Evolutionary conservation across 2,329 filamentous ascomycete genomes (phyloP), one percentile per base, ranked within the genome.

Genomic region (Pseudocercospora musae): DNA sequence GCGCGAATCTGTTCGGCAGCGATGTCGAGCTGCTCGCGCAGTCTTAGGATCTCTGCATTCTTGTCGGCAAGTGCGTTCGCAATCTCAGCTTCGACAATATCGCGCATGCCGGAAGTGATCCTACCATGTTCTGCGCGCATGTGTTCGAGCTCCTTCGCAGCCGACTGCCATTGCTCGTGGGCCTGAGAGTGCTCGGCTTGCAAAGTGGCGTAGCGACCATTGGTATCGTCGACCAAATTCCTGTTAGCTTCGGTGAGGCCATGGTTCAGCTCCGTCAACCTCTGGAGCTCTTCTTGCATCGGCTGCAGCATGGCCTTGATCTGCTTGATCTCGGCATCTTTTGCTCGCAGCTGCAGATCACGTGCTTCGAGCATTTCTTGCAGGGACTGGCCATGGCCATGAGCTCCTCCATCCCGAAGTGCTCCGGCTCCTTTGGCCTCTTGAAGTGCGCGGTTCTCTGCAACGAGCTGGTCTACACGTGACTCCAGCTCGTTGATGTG

Each of bases 401-500:
- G n/a, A n/a, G n/a, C n/a, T n/a, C n/a, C 80, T 37, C 58, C 64
- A 64, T 63, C 59, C 48, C 66, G 55, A n/a, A 49, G 52, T 21
- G 61, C 67, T 18, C 49, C 57, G n/a, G 60, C 60, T 15, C 62
- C 40, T 49, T 62, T 64, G 8, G 90, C 89, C 54, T 93, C 89
- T 69, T 86, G 83, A 27, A 99, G 86, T 65, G 87, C 80, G 60
- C 89, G 87, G 74, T 98, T 98, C 76, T 99, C 94, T 21, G 89
- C 87, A 44, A 89, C 82, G 67, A 99, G 83, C 76, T 94, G 89
- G 70, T 97, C 92, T 71, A 99, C 85, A 72, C 85, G 87, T 63
- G 86, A 83, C 81, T 98, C 92, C 74, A 99, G 87, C 72, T 99
- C 94, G 74, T 85, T 79, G 64, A 98, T 87, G 79, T 98, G 94